Evolutionary conservation across 768 basidiomycete genomes (phyloP).

Genomic region (Phylloporus sp.): DNA sequence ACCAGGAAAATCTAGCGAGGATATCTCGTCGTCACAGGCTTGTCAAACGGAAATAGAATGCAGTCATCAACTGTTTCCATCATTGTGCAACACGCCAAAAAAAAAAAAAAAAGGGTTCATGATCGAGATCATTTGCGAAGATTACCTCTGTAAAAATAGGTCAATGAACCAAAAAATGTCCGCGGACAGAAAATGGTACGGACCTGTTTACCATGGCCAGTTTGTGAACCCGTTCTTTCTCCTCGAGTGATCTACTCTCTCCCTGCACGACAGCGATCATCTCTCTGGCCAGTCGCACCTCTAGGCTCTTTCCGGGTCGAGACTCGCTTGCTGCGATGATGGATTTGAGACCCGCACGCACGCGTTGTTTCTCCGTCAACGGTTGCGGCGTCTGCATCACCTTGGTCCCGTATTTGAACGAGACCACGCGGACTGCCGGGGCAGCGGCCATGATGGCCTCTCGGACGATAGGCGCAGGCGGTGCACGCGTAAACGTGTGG

Average conservation of each 20-base stretch:
- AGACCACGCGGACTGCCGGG: slow-evolving; percentile 64
- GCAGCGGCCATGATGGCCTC: slow-evolving; percentile 65
- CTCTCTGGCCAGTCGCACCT: slow-evolving; percentile 76
- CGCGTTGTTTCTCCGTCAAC: slow-evolving; percentile 75
- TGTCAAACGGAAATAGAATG: no score
- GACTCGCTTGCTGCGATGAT: slow-evolving; percentile 63
- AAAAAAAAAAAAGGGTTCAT: not conserved
- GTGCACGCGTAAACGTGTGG: slow-evolving; percentile 67
- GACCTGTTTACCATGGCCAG: slow-evolving; percentile 77
- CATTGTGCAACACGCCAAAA: not conserved
- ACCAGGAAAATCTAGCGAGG: no score
- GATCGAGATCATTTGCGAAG: slow-evolving; percentile 11
- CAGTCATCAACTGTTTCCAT: no score
- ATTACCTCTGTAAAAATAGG: slow-evolving; percentile 20
- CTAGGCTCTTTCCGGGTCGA: slow-evolving; percentile 52
- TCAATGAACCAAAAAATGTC: not conserved
- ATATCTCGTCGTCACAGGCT: no score
- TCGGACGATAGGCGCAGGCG: slow-evolving; percentile 80
- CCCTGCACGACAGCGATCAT: slow-evolving; percentile 68
- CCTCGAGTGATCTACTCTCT: no score
- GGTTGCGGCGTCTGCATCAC: slow-evolving; percentile 64
- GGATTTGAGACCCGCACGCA: slow-evolving; percentile 65
- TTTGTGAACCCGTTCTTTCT: no score
- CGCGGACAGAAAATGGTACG: slow-evolving; percentile 23
- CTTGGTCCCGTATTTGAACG: slow-evolving; percentile 63